Conservation (phyloP, 495 filamentous ascomycete species). For the Endocarpon pusillum region DNA sequence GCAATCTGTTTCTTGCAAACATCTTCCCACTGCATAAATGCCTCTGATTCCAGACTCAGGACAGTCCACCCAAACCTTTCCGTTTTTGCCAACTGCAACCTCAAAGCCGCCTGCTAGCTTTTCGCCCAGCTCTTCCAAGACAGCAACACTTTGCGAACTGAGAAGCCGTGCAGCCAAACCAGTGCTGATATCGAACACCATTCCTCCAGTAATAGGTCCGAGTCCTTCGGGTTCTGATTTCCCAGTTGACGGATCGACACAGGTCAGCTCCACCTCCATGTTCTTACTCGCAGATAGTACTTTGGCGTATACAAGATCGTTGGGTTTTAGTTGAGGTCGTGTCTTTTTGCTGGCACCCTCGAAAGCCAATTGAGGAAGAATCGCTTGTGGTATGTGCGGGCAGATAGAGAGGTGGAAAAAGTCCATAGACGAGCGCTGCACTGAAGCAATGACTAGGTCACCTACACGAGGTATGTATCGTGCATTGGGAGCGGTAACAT, state of each 20-base stretch:
- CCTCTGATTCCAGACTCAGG: constrained; percentile 43
- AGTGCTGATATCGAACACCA: constrained; percentile 65
- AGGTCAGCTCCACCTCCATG: constrained; percentile 79
- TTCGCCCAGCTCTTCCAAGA: constrained; percentile 71
- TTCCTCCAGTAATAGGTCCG: constrained; percentile 71
- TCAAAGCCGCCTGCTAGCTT: constrained; percentile 66
- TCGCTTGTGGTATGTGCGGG: constrained; percentile 53
- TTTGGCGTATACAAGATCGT: constrained; percentile 74
- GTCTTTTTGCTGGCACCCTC: constrained; percentile 86
- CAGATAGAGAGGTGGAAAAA: constrained; percentile 56
- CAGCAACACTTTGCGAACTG: constrained; percentile 38
- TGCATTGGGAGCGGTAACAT: constrained; percentile 20
- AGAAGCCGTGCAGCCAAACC: constrained; percentile 64
- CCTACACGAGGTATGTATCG: constrained; percentile 62
- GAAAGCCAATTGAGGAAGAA: constrained; percentile 76
- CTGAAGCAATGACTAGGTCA: constrained; percentile 72
- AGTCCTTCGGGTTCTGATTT: constrained; percentile 78
- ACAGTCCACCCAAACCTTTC: constrained; percentile 74
- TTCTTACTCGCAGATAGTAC: constrained; percentile 50
- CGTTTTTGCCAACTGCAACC: constrained; percentile 87
- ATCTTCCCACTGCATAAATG: constrained; percentile 65
- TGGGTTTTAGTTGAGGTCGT: constrained; percentile 53
- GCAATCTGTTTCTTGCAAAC: constrained; percentile 59
- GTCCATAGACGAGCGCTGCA: constrained; percentile 59
- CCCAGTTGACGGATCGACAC: constrained; percentile 69